These are phyloP conservation scores for Exophiala aquamarina DNA, from an alignment of 2,329 filamentous ascomycete species.

Conservation along the genomic window DNA sequence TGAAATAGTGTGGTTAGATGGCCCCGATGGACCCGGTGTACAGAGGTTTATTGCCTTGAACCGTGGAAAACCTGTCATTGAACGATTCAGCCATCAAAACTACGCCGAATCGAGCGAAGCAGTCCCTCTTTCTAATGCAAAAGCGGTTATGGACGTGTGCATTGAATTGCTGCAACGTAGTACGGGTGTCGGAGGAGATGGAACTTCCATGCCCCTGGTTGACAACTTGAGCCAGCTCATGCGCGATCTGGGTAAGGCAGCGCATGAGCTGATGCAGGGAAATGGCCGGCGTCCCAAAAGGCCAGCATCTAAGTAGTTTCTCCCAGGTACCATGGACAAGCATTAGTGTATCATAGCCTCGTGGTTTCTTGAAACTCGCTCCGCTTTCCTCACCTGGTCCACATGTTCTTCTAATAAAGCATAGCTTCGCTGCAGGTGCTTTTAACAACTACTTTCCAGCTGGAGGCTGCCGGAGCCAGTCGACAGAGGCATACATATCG, in stretches of 20 bases:
- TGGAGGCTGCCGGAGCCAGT: no score
- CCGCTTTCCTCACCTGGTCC: no score
- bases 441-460: no score
- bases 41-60: conserved; percentile 28
- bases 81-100: not conserved
- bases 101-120: not conserved
- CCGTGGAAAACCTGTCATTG: conserved; percentile 15
- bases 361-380: no score
- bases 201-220: conserved; percentile 52
- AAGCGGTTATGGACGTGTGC: conserved; percentile 39
- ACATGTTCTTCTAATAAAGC: no score
- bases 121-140: conserved; percentile 9
- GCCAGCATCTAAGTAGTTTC: no score
- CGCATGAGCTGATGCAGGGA: conserved; percentile 3
- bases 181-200: conserved; percentile 35
- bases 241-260: conserved; percentile 29
- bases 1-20: not conserved
- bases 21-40: conserved; percentile 22
- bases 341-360: no score
- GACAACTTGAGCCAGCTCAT: conserved; percentile 67
- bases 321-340: no score
- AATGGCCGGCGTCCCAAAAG: not conserved
- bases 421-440: no score
- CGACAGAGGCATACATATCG: no score
- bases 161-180: conserved; percentile 50